A percentile compares a stretch with the other conserved stretches of the same genome.
phyloP scores from a whole-genome alignment of 768 basidiomycete genomes.

The Termitomyces sp. region DNA sequence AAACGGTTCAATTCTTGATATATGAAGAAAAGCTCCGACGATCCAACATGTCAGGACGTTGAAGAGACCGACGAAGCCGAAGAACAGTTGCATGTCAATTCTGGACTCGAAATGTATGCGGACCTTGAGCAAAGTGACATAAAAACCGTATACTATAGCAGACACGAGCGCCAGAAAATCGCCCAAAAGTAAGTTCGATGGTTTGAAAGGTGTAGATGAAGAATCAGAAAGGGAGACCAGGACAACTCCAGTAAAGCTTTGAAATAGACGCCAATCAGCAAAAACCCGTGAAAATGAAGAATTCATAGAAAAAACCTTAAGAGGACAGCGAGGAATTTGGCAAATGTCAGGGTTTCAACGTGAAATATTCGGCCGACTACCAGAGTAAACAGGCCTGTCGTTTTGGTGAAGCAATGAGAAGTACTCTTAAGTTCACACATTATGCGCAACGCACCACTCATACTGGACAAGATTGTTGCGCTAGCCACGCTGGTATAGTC shows the following conservation, averaged over 20 bases:
- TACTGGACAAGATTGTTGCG: constrained; percentile 84
- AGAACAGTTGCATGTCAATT: constrained; percentile 85
- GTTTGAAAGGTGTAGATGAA: constrained; percentile 6
- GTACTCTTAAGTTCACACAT: neutral
- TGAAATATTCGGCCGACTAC: constrained; percentile 77
- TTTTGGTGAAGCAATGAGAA: neutral
- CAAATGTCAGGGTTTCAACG: constrained; percentile 72
- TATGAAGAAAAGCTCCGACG: constrained; percentile 66
- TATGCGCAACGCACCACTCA: constrained; percentile 63
- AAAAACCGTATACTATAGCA: constrained; percentile 76
- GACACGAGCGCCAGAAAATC: constrained; percentile 80
- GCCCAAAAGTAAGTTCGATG: constrained; percentile 53
- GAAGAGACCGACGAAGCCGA: constrained; percentile 83
- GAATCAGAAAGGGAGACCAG: constrained; percentile 91
- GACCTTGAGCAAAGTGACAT: constrained; percentile 80
- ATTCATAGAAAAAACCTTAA: constrained; percentile 54
- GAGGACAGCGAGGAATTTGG: constrained; percentile 76
- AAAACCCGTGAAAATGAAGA: neutral
- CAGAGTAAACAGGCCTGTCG: constrained; percentile 88
- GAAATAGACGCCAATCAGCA: constrained; percentile 1
- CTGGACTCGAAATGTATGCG: constrained; percentile 70
- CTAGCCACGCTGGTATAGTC: constrained; percentile 93
- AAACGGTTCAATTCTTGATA: constrained; percentile 60
- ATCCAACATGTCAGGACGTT: constrained; percentile 71
- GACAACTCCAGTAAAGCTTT: constrained; percentile 77